phyloP scores from a whole-genome alignment of 1,284 basidiomycete species.

The Mycena citricolor region DNA sequence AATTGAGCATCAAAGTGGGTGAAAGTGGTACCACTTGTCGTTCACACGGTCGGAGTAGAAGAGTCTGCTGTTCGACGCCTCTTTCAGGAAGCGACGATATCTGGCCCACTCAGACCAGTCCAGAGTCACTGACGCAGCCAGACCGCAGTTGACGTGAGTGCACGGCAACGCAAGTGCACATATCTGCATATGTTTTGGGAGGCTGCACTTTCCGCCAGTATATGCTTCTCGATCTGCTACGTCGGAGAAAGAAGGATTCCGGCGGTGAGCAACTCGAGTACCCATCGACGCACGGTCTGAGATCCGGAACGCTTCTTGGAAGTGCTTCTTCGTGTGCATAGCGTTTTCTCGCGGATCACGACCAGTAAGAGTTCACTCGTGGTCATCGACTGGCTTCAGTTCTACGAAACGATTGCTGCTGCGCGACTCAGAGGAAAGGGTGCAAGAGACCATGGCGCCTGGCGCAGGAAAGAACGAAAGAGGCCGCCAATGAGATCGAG shows the following conservation, averaged over 20 bases:
- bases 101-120: conserved; percentile 24
- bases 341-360: conserved; percentile 14
- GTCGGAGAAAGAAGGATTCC: conserved; percentile 21
- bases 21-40: conserved; percentile 23
- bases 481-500: no score
- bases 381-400: no score
- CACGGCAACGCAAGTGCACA: conserved; percentile 20
- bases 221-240: conserved; percentile 17
- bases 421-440: no score
- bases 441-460: no score
- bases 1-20: conserved; percentile 22
- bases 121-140: conserved; percentile 18
- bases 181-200: conserved; percentile 20
- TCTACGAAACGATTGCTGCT: no score
- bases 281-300: conserved; percentile 20
- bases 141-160: conserved; percentile 22
- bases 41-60: not conserved
- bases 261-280: no score
- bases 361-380: no score
- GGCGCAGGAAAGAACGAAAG: no score
- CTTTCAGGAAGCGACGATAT: conserved; percentile 16
- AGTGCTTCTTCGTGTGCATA: conserved; percentile 18
- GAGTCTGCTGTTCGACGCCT: conserved; percentile 3
- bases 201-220: conserved; percentile 13
- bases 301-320: conserved; percentile 17